A percentile compares a stretch with the other conserved stretches of the same genome.
phyloP scores from a whole-genome alignment of 208 protist genomes.

The Trypanosoma lewisi region DNA sequence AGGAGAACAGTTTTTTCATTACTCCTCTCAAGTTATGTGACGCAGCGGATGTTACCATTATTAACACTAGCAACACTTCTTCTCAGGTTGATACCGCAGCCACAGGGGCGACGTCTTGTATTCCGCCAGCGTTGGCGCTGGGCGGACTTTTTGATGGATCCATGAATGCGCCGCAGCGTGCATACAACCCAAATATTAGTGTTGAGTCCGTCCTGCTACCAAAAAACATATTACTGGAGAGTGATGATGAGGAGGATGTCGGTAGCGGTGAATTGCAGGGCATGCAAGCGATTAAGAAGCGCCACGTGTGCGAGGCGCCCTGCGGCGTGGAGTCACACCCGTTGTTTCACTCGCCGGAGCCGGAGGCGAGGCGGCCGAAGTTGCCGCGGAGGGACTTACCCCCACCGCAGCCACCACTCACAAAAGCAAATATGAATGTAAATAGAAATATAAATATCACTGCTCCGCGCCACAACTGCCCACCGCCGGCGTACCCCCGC shows the following conservation, averaged over 20 bases:
- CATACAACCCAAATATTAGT: conserved; percentile 5
- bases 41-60: neutral
- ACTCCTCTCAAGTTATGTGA: neutral
- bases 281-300: neutral
- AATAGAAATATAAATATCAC: no score
- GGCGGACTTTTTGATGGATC: conserved; percentile 17
- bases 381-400: neutral
- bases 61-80: no score
- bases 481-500: conserved; percentile 12
- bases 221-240: conserved; percentile 36
- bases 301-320: neutral
- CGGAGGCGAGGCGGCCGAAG: neutral
- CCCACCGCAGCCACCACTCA: neutral
- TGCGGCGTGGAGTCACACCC: neutral
- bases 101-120: neutral
- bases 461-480: neutral
- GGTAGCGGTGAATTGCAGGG: neutral
- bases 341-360: neutral
- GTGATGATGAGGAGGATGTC: conserved; percentile 48
- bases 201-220: conserved; percentile 6
- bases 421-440: conserved; percentile 1
- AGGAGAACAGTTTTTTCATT: conserved; percentile 8
- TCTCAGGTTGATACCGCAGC: neutral
- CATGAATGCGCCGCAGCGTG: neutral
- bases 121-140: neutral